Conservation (phyloP, 2,329 filamentous ascomycete genomes). For the Intubia oerlemansii region DNA sequence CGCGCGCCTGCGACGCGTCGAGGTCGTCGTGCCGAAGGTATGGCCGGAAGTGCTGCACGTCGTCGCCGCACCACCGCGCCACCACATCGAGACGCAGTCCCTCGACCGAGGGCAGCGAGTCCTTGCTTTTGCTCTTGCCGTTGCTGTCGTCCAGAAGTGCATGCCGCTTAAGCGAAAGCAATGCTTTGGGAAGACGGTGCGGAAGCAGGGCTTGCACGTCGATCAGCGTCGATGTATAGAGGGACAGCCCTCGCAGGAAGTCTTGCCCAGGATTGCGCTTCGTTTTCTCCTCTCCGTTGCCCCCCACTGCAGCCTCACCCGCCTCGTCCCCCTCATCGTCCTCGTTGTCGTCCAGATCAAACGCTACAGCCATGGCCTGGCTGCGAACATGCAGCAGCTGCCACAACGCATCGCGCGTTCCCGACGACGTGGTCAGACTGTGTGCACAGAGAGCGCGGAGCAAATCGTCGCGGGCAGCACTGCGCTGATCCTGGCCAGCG, state of each 20-base stretch:
- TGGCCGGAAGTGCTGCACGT: conserved; percentile 68
- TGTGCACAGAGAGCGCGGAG: conserved; percentile 63
- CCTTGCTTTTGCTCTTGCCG: no score
- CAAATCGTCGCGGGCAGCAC: conserved; percentile 22
- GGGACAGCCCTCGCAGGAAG: conserved; percentile 41
- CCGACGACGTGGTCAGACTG: conserved; percentile 60
- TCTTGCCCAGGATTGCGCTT: no score
- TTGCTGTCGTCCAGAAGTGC: conserved; percentile 52
- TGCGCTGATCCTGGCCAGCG: not conserved
- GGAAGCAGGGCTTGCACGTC: conserved; percentile 54
- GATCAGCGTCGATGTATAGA: conserved; percentile 55
- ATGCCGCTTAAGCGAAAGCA: conserved; percentile 45
- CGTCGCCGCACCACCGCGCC: conserved; percentile 59
- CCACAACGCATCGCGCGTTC: conserved; percentile 54
- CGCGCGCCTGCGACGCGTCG: conserved; percentile 34
- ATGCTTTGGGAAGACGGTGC: conserved; percentile 43
- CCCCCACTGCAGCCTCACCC: no score
- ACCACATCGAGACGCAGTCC: conserved; percentile 60
- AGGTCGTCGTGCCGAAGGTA: conserved; percentile 70
- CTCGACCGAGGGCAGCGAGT: conserved; percentile 39
- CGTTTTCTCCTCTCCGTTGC: no score
- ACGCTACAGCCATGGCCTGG: conserved; percentile 41
- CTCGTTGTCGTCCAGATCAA: conserved; percentile 29
- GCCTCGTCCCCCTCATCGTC: no score
- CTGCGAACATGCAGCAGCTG: conserved; percentile 59